These are phyloP conservation scores for Kokia cookei DNA, from an alignment of 441 rosid species.

Conservation along the genomic window DNA sequence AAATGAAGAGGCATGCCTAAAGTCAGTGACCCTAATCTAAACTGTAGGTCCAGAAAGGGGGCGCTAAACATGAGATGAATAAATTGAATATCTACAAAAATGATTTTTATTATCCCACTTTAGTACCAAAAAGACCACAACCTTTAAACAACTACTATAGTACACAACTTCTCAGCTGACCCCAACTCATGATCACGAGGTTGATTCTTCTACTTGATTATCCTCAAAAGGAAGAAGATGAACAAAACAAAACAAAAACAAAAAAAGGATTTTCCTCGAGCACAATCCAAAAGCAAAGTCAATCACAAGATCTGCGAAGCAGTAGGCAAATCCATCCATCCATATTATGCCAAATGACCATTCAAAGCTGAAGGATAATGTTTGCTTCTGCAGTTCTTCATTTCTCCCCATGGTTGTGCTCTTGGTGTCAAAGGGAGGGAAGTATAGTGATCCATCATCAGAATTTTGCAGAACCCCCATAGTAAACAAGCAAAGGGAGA, in stretches of 20 bases:
- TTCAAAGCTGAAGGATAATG: no score
- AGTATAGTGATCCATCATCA: neutral
- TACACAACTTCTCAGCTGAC: neutral
- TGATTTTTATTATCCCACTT: no score
- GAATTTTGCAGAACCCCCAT: slow-evolving; percentile 2
- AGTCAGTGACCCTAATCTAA: no score
- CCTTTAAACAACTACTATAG: neutral
- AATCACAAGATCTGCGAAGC: neutral
- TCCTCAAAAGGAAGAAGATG: neutral
- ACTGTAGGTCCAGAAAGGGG: no score
- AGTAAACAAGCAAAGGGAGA: neutral
- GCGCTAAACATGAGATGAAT: no score
- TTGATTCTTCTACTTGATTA: neutral
- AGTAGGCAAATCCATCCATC: no score
- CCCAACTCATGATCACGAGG: neutral
- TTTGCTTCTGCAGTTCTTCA: neutral
- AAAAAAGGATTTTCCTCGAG: neutral
- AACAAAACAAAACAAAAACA: neutral
- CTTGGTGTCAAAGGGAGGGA: neutral
- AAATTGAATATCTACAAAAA: no score
- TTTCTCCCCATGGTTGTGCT: neutral
- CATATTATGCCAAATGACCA: no score
- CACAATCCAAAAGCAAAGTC: neutral
- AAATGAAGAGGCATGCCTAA: no score
- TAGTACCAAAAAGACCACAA: no score